Base-by-base conservation (phyloP, 192 early-diverging fungal species). In the Mortierella claussenii region DNA sequence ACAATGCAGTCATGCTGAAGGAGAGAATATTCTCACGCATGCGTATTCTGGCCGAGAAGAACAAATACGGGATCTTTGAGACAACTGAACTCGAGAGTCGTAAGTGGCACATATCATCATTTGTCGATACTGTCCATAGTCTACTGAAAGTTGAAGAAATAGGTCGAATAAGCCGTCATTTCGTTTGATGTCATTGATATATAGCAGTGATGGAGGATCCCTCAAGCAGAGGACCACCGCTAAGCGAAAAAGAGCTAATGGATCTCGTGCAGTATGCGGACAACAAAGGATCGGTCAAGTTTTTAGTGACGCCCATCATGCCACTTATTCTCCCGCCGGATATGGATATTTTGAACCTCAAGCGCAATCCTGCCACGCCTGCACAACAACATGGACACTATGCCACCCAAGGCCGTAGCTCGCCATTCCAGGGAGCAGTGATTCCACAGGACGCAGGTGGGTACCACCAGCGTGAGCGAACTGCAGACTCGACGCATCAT, bases 11-110 rank as follows among this genome's bases (percentile, higher is more conserved):
- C 10, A 40, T 61, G 30, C 76, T 82, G 20, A 82, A 79, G 50
- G 60, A 79, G 40, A 50, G 40, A 36, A 79, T 82, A 18, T 79
- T 79, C 40, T 68, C 63, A n/a, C 45, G 65, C n/a, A 76, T 76
- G 73, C 65, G 58, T 17, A 76, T 76, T 26, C 43, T 67, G 30
- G 73, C 73, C 5, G 73, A 76, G 24, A 76, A 76, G 65, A 76
- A 76, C 65, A 76, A 76, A 37, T 76, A 76, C 47, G 73, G 73
- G 1, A 66, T 76, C 6, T 76, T 76, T 45, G 64, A 76, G 43
- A 76, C 73, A 0, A 76, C 64, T 4, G 73, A 76, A 11, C 73
- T 76, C 13, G 73, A 65, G n/a, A 53, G 57, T 45, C 73, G 73
- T 76, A 67, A 62, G 73, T 53, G 15, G 26, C n/a, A n/a, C n/a